Evolutionary conservation across 2,329 filamentous ascomycete genomes (phyloP).

Genomic region (Furcasterigmium sp.): DNA sequence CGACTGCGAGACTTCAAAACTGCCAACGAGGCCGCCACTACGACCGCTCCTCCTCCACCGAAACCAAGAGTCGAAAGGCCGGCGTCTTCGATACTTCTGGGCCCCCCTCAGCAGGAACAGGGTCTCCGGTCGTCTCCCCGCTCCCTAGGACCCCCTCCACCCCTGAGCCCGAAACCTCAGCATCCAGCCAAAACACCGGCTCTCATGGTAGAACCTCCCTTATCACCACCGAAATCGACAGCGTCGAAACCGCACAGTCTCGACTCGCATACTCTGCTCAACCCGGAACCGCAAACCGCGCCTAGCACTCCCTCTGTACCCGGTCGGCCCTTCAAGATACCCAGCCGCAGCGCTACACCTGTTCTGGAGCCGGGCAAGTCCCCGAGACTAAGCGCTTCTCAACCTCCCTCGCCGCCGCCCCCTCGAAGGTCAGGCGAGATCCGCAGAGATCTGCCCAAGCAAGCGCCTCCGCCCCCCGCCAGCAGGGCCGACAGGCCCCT

Average conservation of each 20-base stretch:
- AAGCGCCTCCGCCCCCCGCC: conserved; percentile 62
- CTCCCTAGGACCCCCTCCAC: conserved; percentile 34
- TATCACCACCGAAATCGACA: conserved; percentile 56
- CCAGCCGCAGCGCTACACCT: conserved; percentile 52
- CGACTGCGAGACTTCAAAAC: conserved; percentile 34
- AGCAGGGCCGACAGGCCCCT: conserved; percentile 70
- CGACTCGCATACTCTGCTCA: conserved; percentile 41
- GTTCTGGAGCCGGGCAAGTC: conserved; percentile 41
- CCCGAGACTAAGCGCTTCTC: conserved; percentile 39
- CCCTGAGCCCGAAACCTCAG: conserved; percentile 35
- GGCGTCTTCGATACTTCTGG: conserved; percentile 14
- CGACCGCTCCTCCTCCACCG: conserved; percentile 20
- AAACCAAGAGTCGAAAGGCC: conserved; percentile 13
- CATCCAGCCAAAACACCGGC: conserved; percentile 43
- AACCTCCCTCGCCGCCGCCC: conserved; percentile 59
- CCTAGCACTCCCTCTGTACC: conserved; percentile 34
- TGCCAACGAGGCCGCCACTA: conserved; percentile 24
- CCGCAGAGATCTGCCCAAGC: conserved; percentile 38
- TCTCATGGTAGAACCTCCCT: conserved; percentile 64
- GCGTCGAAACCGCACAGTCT: conserved; percentile 24
- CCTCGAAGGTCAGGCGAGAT: conserved; percentile 58
- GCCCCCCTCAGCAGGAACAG: conserved; percentile 11
- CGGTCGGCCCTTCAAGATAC: conserved; percentile 44
- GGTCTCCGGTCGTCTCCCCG: conserved; percentile 24
- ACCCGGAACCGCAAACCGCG: conserved; percentile 38